phyloP scores from a whole-genome alignment of 2,329 filamentous ascomycete genomes.

The Ophiostoma sp. region DNA sequence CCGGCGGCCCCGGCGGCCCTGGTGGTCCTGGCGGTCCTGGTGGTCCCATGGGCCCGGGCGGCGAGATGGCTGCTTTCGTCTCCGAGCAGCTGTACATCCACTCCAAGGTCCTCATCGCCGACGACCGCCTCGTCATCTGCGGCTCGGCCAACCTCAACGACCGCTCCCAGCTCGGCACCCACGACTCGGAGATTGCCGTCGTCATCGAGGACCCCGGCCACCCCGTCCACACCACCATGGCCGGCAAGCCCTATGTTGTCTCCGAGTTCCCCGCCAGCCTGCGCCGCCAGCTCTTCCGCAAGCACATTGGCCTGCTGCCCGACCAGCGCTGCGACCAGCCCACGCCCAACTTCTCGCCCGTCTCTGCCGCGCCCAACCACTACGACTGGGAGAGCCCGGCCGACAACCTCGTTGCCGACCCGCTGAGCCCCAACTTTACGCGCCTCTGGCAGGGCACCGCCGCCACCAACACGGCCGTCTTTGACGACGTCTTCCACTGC shows the following conservation, averaged over 20 bases:
- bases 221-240: conserved; percentile 66
- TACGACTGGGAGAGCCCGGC: conserved; percentile 66
- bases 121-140: conserved; percentile 76
- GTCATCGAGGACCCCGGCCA: conserved; percentile 70
- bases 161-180: conserved; percentile 71
- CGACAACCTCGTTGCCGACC: conserved; percentile 67
- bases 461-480: conserved; percentile 71
- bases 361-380: conserved; percentile 61
- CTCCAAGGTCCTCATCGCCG: conserved; percentile 71
- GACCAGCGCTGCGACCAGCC: conserved; percentile 63
- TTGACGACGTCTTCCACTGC: conserved; percentile 73
- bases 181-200: conserved; percentile 85
- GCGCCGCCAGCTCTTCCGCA: conserved; percentile 78
- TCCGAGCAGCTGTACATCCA: conserved; percentile 59
- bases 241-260: conserved; percentile 63
- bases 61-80: conserved; percentile 56
- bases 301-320: conserved; percentile 77
- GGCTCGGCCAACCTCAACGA: conserved; percentile 59
- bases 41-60: conserved; percentile 27
- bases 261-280: conserved; percentile 71
- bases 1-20: conserved; percentile 28
- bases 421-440: conserved; percentile 62
- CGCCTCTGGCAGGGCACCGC: conserved; percentile 69
- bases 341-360: conserved; percentile 70
- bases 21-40: not conserved